Base-by-base conservation (phyloP, 805 yeast species). In the Kluyveromyces dobzhanskii region DNA sequence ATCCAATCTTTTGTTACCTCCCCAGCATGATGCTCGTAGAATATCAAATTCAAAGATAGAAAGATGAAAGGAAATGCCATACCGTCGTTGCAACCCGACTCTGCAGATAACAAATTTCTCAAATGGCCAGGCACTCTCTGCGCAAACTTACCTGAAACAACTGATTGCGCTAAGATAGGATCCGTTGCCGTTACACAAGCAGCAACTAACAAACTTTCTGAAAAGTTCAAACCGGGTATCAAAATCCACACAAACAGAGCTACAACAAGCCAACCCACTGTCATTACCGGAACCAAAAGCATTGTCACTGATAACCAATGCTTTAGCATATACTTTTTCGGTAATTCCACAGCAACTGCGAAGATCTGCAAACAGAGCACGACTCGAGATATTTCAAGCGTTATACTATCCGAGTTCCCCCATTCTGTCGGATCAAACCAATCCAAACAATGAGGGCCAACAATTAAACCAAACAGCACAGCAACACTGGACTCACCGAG, bases 151-250 rank as follows among this genome's bases (percentile, higher is more conserved):
- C 95, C 95, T 13, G 64, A 95, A 9, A 87, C 95, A 28, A 87
- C 95, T 2, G 96, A 95, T 13, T 95, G 92, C 2, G 96, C 95
- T 53, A 87, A 69, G 30, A 87, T 92, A 5, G 97, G 97, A 62
- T 87, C 97, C 0, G 97, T 88, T 2, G 96, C 96, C 0, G 96
- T 88, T 33, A 87, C 78, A 57, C 95, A 86, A 1, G 94, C 95
- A 24, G 88, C 74, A 1, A 87, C 76, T 35, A 80, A 69, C 26
- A 87, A 69, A 2, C 85, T 79, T 36, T 78, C 84, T 16, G 83
- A 59, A 65, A 87, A 85, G 40, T 73, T 65, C 42, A 87, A 67
- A 7, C 78, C 74, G 1, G 92, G 90, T 26, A 88, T 78, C 23
- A 88, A 63, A 17, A 72, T 69, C 83, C 87, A 88, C 30, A 85